Evolutionary conservation across 2,329 filamentous ascomycete genomes (phyloP).

Genomic region (Calonectria montana): DNA sequence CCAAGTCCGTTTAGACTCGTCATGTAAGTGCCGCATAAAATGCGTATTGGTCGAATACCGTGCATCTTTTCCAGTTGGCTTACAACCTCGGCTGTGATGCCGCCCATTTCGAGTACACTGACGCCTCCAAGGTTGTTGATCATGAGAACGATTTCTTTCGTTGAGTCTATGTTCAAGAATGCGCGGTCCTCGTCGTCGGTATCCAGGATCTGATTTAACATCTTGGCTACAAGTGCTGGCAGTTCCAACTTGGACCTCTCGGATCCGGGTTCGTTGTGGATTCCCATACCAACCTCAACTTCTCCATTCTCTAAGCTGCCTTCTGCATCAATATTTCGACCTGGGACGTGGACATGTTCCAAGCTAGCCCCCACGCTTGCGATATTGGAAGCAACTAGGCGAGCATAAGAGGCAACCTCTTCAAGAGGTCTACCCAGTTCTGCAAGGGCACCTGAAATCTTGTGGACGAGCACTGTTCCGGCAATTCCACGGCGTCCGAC

Average conservation of each 20-base stretch:
- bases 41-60: slow-evolving; percentile 71
- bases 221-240: slow-evolving; percentile 67
- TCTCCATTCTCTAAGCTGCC: slow-evolving; percentile 66
- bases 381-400: slow-evolving; percentile 78
- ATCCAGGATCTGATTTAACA: slow-evolving; percentile 78
- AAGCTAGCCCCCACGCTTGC: slow-evolving; percentile 89
- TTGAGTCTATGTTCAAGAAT: slow-evolving; percentile 72
- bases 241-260: slow-evolving; percentile 63
- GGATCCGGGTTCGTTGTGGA: slow-evolving; percentile 77
- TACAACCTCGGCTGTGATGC: slow-evolving; percentile 76
- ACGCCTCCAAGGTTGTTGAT: slow-evolving; percentile 83
- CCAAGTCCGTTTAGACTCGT: slow-evolving; percentile 81
- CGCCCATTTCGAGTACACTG: slow-evolving; percentile 77
- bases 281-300: slow-evolving; percentile 80
- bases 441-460: slow-evolving; percentile 87
- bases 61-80: slow-evolving; percentile 69
- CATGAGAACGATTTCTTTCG: slow-evolving; percentile 73
- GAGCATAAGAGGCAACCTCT: slow-evolving; percentile 79
- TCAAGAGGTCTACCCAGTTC: slow-evolving; percentile 74
- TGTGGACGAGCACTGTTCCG: slow-evolving; percentile 90
- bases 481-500: slow-evolving; percentile 92
- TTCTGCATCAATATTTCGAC: slow-evolving; percentile 70
- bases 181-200: slow-evolving; percentile 74
- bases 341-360: slow-evolving; percentile 93
- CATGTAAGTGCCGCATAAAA: slow-evolving; percentile 80